Evolutionary conservation across 73 alveolate species (phyloP).

Genomic region (Blepharisma japonicum): DNA sequence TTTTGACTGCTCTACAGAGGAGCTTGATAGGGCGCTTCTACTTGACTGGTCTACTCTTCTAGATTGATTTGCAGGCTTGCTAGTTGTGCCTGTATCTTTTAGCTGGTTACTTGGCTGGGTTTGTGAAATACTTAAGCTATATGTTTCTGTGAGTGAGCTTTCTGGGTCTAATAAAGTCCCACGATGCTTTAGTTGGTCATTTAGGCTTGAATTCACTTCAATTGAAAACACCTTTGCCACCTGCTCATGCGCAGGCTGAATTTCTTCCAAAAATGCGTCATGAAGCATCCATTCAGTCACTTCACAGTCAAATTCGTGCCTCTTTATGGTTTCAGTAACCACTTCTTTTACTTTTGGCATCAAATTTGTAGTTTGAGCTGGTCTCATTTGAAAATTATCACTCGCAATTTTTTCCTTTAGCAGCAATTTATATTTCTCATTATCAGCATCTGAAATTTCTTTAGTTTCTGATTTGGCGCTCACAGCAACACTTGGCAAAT

Average conservation of each 20-base stretch:
- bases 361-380: constrained; percentile 52
- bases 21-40: constrained; percentile 32
- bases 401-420: constrained; percentile 54
- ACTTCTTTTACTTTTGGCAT: constrained; percentile 34
- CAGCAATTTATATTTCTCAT: constrained; percentile 58
- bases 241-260: constrained; percentile 42
- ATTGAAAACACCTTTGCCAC: constrained; percentile 43
- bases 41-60: constrained; percentile 35
- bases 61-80: constrained; percentile 35
- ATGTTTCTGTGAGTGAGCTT: neutral
- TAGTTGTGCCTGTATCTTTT: constrained; percentile 27
- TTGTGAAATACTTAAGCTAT: constrained; percentile 24
- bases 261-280: constrained; percentile 46
- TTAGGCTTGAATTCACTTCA: constrained; percentile 35
- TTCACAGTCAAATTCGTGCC: constrained; percentile 43
- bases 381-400: constrained; percentile 49
- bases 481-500: constrained; percentile 40
- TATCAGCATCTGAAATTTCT: constrained; percentile 40
- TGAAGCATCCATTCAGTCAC: constrained; percentile 61
- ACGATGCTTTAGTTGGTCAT: constrained; percentile 29
- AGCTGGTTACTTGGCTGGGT: constrained; percentile 16
- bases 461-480: constrained; percentile 39
- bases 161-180: constrained; percentile 31
- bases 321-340: constrained; percentile 41
- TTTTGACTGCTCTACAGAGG: constrained; percentile 25